These are phyloP conservation scores for Psilocybe cubensis DNA, from an alignment of 768 basidiomycete species.

Conservation along the genomic window DNA sequence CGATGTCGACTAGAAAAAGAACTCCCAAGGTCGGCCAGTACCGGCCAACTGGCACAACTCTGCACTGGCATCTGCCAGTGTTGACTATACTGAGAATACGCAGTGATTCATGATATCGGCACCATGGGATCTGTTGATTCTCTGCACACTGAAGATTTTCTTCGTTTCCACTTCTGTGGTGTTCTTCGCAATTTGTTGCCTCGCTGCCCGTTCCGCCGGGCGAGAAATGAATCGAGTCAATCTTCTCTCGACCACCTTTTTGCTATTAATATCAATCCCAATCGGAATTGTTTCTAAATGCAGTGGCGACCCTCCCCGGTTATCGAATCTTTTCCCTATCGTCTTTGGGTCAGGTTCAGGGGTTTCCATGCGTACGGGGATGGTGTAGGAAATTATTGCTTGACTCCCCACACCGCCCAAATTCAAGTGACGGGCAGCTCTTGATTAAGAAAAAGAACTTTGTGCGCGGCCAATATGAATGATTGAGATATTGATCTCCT, in stretches of 20 bases:
- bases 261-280: not conserved
- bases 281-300: not conserved
- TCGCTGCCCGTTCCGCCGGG: not conserved
- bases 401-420: not conserved
- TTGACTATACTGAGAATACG: too few species aligned
- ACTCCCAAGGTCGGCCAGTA: not conserved
- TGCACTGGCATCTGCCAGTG: too few species aligned
- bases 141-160: not conserved
- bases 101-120: not conserved
- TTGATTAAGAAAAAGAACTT: constrained; percentile 11
- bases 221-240: not conserved
- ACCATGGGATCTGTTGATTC: not conserved
- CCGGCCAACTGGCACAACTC: not conserved
- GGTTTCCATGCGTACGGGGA: constrained; percentile 23
- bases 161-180: not conserved
- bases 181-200: not conserved
- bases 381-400: constrained; percentile 1
- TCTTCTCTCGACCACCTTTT: not conserved
- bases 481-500: constrained; percentile 3
- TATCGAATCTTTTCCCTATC: not conserved
- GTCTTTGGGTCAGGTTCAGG: constrained; percentile 14
- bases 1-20: not conserved
- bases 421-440: constrained; percentile 1
- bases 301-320: not conserved
- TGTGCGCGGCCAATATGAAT: constrained; percentile 4